phyloP scores from a whole-genome alignment of 768 basidiomycete genomes.

The Holtermanniella nyarrowii region DNA sequence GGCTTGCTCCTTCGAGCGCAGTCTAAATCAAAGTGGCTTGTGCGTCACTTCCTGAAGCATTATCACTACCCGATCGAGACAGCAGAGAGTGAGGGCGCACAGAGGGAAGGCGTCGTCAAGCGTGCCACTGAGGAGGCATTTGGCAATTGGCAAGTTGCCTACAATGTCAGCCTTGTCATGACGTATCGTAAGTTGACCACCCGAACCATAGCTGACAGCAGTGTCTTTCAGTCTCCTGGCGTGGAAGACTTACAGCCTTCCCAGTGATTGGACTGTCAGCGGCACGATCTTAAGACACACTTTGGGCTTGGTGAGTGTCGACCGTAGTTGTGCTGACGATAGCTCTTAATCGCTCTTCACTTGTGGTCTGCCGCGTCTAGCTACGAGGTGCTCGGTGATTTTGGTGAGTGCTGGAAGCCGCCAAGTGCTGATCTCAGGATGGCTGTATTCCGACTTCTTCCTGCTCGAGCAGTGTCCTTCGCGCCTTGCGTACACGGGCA shows the following conservation, averaged over 20 bases:
- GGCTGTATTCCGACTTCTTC: constrained; percentile 98
- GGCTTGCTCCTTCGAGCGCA: constrained; percentile 76
- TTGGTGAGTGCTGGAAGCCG: constrained; percentile 50
- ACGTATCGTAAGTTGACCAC: constrained; percentile 63
- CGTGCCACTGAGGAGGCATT: constrained; percentile 89
- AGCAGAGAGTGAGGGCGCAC: constrained; percentile 4
- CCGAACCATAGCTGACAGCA: constrained; percentile 35
- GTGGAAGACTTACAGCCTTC: constrained; percentile 79
- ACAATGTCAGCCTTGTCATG: constrained; percentile 89
- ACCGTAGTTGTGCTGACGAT: neutral
- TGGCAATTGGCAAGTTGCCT: constrained; percentile 84
- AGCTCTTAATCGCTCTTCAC: constrained; percentile 78
- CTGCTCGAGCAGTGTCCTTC: constrained; percentile 77
- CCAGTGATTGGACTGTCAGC: constrained; percentile 75
- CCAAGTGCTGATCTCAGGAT: constrained; percentile 49
- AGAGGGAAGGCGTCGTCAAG: constrained; percentile 53
- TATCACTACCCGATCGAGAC: constrained; percentile 58
- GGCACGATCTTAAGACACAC: constrained; percentile 79
- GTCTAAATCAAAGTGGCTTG: constrained; percentile 74
- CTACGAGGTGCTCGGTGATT: constrained; percentile 84
- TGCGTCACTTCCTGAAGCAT: constrained; percentile 86
- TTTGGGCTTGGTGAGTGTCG: constrained; percentile 60
- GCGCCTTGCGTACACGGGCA: constrained; percentile 87
- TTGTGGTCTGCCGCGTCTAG: constrained; percentile 83
- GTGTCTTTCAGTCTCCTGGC: constrained; percentile 77